These are phyloP conservation scores for Leucocoprinus leucothites DNA, from an alignment of 768 basidiomycete species.

Conservation along the genomic window DNA sequence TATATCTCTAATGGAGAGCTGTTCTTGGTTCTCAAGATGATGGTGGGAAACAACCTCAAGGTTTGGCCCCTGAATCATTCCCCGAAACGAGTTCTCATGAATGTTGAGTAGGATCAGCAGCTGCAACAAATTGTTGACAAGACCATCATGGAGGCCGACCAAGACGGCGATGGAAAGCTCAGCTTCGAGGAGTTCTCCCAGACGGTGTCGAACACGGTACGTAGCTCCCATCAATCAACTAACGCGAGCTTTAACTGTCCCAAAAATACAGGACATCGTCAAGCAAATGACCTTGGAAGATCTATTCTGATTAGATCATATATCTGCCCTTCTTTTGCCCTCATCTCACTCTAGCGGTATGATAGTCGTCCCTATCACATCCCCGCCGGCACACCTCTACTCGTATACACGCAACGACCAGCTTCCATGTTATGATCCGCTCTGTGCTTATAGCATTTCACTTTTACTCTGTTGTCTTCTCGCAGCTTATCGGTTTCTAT, in stretches of 20 bases:
- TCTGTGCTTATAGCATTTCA: background rate
- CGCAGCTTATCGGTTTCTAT: background rate
- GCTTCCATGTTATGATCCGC: background rate
- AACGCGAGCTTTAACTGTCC: background rate
- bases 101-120: conserved; percentile 79
- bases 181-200: conserved; percentile 95
- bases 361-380: too few species aligned
- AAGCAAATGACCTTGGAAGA: conserved; percentile 99
- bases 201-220: conserved; percentile 95
- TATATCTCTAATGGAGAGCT: conserved; percentile 98
- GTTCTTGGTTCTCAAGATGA: conserved; percentile 99
- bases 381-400: too few species aligned
- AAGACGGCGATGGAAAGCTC: conserved; percentile 96
- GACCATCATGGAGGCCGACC: conserved; percentile 99
- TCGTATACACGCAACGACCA: too few species aligned
- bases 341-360: too few species aligned
- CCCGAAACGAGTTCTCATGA: conserved; percentile 2
- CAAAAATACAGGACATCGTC: conserved; percentile 76
- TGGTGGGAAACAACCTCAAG: conserved; percentile 99
- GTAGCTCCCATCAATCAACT: background rate
- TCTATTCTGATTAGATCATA: conserved; percentile 55
- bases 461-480: background rate
- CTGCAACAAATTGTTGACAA: conserved; percentile 99
- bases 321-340: too few species aligned
- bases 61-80: conserved; percentile 34